Conservation (phyloP, 1,284 basidiomycete genomes). For the Tilletia walkeri region DNA sequence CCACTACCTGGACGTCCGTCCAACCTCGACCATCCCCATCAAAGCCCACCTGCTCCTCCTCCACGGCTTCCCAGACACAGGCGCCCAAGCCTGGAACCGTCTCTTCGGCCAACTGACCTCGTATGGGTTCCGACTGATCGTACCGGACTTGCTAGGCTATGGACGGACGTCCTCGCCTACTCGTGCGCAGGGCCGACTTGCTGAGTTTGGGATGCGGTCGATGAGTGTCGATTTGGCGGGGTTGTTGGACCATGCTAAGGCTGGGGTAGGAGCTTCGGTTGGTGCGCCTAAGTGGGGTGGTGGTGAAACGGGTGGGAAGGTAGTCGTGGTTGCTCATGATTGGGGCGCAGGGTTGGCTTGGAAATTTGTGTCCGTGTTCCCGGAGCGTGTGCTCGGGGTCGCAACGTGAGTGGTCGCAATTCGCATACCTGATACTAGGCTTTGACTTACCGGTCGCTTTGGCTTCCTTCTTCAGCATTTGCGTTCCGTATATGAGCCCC, state of each 20-base stretch:
- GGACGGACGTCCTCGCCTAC: slow-evolving; percentile 30
- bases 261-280: slow-evolving; percentile 29
- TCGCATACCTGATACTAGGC: neutral
- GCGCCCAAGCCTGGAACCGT: slow-evolving; percentile 32
- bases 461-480: slow-evolving; percentile 22
- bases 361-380: slow-evolving; percentile 38
- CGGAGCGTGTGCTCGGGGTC: slow-evolving; percentile 38
- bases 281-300: slow-evolving; percentile 27
- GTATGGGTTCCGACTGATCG: slow-evolving; percentile 38
- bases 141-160: slow-evolving; percentile 44
- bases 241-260: slow-evolving; percentile 36
- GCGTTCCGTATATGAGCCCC: slow-evolving; percentile 36
- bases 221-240: slow-evolving; percentile 41
- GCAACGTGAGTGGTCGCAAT: slow-evolving; percentile 20
- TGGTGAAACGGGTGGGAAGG: slow-evolving; percentile 31
- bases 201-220: slow-evolving; percentile 39
- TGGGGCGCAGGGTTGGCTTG: slow-evolving; percentile 46
- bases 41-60: slow-evolving; percentile 38
- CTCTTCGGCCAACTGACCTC: slow-evolving; percentile 32
- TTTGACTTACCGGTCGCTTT: neutral
- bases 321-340: slow-evolving; percentile 44
- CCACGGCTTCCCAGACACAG: slow-evolving; percentile 43
- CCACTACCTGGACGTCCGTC: slow-evolving; percentile 41
- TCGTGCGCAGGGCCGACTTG: slow-evolving; percentile 25
- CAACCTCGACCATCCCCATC: slow-evolving; percentile 29